A percentile compares a stretch with the other conserved stretches of the same genome.
Conservation (phyloP, 495 filamentous ascomycete genomes). For the Entonaema liquescens region DNA sequence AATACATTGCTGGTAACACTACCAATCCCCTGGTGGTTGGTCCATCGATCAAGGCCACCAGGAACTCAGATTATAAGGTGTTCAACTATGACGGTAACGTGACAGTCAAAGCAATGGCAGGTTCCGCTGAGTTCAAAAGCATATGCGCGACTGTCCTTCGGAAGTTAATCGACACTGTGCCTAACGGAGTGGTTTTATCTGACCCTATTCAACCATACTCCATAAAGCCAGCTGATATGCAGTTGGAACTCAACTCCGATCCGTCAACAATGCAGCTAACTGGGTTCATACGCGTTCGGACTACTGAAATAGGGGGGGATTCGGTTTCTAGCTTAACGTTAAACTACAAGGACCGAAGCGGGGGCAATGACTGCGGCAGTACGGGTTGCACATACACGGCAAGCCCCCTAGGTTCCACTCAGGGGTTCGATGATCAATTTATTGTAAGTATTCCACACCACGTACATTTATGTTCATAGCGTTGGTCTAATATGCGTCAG, state of each 20-base stretch:
- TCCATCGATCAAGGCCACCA: conserved; percentile 48
- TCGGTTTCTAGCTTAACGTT: conserved; percentile 63
- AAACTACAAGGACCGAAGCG: conserved; percentile 91
- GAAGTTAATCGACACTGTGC: conserved; percentile 70
- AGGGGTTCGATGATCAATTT: conserved; percentile 69
- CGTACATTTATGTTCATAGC: not conserved
- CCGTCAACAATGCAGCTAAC: conserved; percentile 50
- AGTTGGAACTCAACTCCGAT: conserved; percentile 52
- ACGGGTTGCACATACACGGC: conserved; percentile 55
- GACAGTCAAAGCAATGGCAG: conserved; percentile 60
- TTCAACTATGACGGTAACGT: conserved; percentile 65
- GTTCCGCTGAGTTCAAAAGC: conserved; percentile 52
- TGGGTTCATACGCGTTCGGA: conserved; percentile 56
- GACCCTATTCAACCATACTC: conserved; percentile 64
- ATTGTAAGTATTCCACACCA: conserved; percentile 47
- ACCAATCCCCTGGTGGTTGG: conserved; percentile 63
- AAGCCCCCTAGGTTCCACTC: conserved; percentile 55
- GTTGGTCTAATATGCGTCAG: conserved; percentile 35
- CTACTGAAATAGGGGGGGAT: conserved; percentile 47
- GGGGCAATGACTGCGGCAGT: conserved; percentile 74
- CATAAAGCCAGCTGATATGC: conserved; percentile 65
- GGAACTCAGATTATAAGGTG: conserved; percentile 65
- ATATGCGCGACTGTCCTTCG: conserved; percentile 63
- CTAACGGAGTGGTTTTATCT: conserved; percentile 59
- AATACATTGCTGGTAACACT: conserved; percentile 64